Conservation (phyloP, 164 flowering plant species). For the Cinnamomum chago region DNA sequence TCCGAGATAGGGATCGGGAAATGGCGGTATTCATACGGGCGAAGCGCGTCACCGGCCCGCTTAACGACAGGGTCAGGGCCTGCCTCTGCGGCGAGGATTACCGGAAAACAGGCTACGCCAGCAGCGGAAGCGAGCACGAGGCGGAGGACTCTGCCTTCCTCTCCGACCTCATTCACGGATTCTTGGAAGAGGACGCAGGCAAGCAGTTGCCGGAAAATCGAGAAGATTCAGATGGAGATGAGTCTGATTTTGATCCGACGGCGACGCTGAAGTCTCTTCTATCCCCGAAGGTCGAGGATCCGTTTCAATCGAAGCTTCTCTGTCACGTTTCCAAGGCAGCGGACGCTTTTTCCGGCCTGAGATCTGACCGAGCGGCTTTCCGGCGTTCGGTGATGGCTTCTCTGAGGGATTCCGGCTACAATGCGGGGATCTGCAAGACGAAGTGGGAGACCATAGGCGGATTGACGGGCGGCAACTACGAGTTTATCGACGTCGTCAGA, state of each 20-base stretch:
- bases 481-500: constrained; percentile 51
- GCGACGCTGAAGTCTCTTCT: constrained; percentile 6
- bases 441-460: constrained; percentile 55
- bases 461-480: constrained; percentile 64
- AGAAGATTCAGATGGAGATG: constrained; percentile 15
- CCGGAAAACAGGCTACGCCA: constrained; percentile 22
- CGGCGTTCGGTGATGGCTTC: constrained; percentile 48
- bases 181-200: constrained; percentile 31
- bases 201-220: background rate
- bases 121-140: constrained; percentile 77
- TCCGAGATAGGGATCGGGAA: background rate
- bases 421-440: constrained; percentile 83
- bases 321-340: constrained; percentile 37
- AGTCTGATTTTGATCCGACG: constrained; percentile 9
- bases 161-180: constrained; percentile 55
- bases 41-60: constrained; percentile 52
- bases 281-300: constrained; percentile 20
- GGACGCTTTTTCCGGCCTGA: constrained; percentile 21
- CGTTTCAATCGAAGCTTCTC: constrained; percentile 23
- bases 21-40: background rate
- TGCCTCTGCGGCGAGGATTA: constrained; percentile 37
- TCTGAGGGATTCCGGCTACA: constrained; percentile 51
- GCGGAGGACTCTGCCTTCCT: constrained; percentile 39
- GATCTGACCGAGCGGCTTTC: constrained; percentile 19
- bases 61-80: constrained; percentile 49